A percentile compares a stretch with the other conserved stretches of the same genome.
Evolutionary conservation across 1,284 basidiomycete species (phyloP).

Genomic region (Coriolopsis trogii): DNA sequence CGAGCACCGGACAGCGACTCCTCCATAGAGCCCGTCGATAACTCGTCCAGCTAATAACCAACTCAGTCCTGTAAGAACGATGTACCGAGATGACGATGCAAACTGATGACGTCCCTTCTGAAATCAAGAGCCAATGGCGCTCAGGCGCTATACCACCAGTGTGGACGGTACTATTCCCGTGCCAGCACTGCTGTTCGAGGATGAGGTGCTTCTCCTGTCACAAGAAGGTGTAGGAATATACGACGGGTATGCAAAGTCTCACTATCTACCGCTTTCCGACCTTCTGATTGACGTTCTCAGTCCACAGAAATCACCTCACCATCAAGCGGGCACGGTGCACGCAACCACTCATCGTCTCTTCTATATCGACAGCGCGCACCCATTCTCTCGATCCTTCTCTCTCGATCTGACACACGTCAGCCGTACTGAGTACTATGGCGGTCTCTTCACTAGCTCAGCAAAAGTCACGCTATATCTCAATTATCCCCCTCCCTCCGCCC

Average conservation of each 20-base stretch:
- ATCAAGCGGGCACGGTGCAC: constrained; percentile 74
- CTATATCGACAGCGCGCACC: constrained; percentile 68
- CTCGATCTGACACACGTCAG: constrained; percentile 69
- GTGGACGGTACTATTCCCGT: constrained; percentile 78
- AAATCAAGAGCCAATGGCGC: constrained; percentile 24
- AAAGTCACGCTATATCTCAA: constrained; percentile 84
- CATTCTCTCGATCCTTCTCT: constrained; percentile 55
- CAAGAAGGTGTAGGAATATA: constrained; percentile 88
- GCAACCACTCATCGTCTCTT: constrained; percentile 87
- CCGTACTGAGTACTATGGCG: constrained; percentile 90
- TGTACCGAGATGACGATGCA: no score
- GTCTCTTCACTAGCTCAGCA: constrained; percentile 88
- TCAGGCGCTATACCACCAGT: constrained; percentile 54
- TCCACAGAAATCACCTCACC: constrained; percentile 75
- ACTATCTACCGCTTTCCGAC: no score
- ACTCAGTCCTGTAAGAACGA: no score
- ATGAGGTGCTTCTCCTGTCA: constrained; percentile 74
- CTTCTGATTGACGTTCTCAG: constrained; percentile 42
- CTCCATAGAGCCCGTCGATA: no score
- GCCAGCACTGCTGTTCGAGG: constrained; percentile 71
- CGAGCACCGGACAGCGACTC: no score
- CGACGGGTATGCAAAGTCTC: constrained; percentile 80
- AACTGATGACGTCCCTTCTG: not conserved
- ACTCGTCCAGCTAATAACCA: no score
- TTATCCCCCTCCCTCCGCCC: constrained; percentile 29